Percentiles rank a stretch among this genome's conserved stretches.
Conservation (phyloP, 2,329 filamentous ascomycete genomes). For the Penicillium sp. region DNA sequence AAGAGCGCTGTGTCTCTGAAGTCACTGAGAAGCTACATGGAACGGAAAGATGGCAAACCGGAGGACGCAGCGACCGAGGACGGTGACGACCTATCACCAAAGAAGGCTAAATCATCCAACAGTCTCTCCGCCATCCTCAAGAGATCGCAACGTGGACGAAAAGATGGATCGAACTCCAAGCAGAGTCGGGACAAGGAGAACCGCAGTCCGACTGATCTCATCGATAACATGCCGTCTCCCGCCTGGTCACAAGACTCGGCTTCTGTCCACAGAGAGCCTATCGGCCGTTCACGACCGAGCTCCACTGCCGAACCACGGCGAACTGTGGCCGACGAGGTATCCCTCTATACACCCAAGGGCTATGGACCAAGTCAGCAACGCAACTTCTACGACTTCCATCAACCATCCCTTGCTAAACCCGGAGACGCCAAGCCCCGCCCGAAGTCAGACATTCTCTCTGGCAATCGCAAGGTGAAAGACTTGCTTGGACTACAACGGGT, state of each 20-base stretch:
- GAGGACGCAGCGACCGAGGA: constrained; percentile 35
- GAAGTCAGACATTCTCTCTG: constrained; percentile 53
- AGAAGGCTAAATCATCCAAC: constrained; percentile 79
- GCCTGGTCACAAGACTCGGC: constrained; percentile 77
- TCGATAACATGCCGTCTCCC: constrained; percentile 60
- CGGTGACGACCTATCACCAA: constrained; percentile 49
- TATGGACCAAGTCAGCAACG: constrained; percentile 65
- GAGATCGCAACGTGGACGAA: constrained; percentile 69
- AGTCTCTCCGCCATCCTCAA: constrained; percentile 78
- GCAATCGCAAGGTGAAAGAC: constrained; percentile 43
- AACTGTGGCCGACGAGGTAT: constrained; percentile 57
- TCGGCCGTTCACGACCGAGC: constrained; percentile 38
- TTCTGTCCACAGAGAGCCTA: constrained; percentile 35
- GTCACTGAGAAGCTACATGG: constrained; percentile 50
- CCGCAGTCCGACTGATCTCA: constrained; percentile 59
- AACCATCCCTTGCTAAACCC: constrained; percentile 46
- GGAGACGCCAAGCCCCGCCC: constrained; percentile 49
- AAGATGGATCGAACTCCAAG: constrained; percentile 55
- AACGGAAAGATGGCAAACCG: constrained; percentile 45
- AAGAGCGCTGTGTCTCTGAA: constrained; percentile 57
- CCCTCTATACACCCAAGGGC: constrained; percentile 59
- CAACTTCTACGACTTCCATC: constrained; percentile 59
- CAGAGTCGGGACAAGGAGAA: constrained; percentile 78
- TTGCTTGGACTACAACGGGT: constrained; percentile 31
- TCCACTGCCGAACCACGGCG: constrained; percentile 47